Evolutionary conservation across 1,139 yeast species (phyloP).

Genomic region (Suhomyces ambrosiae): DNA sequence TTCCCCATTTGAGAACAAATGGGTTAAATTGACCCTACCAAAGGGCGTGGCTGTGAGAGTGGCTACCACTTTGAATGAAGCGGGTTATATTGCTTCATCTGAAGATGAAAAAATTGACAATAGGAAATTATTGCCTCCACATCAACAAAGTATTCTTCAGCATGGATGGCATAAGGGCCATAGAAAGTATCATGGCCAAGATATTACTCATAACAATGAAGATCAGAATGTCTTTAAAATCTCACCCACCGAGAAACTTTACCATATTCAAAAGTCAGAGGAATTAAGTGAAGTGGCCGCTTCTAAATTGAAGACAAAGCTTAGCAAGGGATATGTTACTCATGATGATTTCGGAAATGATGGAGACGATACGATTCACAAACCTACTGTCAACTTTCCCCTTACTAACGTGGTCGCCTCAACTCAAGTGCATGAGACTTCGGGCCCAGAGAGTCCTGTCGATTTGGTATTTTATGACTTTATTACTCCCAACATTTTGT

Average conservation of each 20-base stretch:
- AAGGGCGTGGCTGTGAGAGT: conserved; percentile 50
- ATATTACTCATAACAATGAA: neutral
- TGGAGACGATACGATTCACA: conserved; percentile 90
- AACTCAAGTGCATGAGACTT: conserved; percentile 22
- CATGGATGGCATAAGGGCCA: neutral
- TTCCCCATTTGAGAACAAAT: conserved; percentile 81
- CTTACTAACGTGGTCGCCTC: conserved; percentile 79
- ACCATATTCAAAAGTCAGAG: neutral
- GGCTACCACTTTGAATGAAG: conserved; percentile 51
- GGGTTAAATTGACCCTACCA: conserved; percentile 66
- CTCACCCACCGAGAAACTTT: neutral
- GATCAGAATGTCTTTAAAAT: neutral
- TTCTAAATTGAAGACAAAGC: conserved; percentile 14
- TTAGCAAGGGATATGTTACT: conserved; percentile 72
- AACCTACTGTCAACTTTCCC: conserved; percentile 55
- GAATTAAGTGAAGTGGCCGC: neutral
- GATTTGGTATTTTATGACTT: conserved; percentile 82
- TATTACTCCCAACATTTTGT: conserved; percentile 60
- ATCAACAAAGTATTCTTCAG: conserved; percentile 21
- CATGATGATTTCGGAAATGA: conserved; percentile 77
- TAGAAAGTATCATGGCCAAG: neutral
- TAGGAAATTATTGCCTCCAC: conserved; percentile 28
- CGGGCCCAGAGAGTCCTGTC: conserved; percentile 33
- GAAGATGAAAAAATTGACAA: conserved; percentile 14
- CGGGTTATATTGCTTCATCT: conserved; percentile 41